Percentiles rank a stretch among this genome's conserved stretches.
phyloP scores from a whole-genome alignment of 2,329 filamentous ascomycete genomes.

The Phyllosticta citribraziliensis region DNA sequence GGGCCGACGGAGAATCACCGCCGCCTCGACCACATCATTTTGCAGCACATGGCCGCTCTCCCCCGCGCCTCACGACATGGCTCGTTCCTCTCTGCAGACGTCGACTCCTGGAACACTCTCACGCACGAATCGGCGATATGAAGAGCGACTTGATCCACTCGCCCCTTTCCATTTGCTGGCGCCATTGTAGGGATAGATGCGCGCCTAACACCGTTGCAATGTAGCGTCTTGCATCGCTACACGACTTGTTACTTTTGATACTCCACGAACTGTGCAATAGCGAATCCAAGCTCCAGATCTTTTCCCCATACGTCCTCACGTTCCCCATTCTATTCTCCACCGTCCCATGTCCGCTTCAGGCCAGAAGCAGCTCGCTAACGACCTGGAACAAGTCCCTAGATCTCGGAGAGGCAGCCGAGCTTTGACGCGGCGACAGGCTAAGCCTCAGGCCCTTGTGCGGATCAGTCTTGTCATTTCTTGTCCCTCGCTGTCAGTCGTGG shows the following conservation, averaged over 20 bases:
- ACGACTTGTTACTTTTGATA: not conserved
- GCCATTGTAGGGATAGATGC: not conserved
- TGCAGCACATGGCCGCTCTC: not conserved
- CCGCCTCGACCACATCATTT: not conserved
- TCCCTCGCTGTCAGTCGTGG: not conserved
- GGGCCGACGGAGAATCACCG: not conserved
- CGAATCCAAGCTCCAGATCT: not conserved
- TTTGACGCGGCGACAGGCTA: not conserved
- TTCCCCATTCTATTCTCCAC: not conserved
- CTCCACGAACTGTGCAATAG: not conserved
- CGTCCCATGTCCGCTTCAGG: not conserved
- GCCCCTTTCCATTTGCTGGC: not conserved
- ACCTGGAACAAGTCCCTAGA: not conserved
- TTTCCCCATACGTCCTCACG: not conserved
- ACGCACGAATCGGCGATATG: not conserved
- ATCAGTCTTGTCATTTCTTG: conserved; percentile 4
- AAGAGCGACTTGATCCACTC: not conserved
- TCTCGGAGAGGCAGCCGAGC: not conserved
- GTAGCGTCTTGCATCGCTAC: not conserved
- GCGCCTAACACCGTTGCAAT: not conserved
- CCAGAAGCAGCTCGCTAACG: not conserved
- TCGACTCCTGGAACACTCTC: not conserved
- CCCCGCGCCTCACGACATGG: not conserved
- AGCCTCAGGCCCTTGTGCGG: not conserved
- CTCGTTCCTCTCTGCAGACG: not conserved